Base-by-base conservation (phyloP, 2,329 filamentous ascomycete genomes). In the Phoma sp. region DNA sequence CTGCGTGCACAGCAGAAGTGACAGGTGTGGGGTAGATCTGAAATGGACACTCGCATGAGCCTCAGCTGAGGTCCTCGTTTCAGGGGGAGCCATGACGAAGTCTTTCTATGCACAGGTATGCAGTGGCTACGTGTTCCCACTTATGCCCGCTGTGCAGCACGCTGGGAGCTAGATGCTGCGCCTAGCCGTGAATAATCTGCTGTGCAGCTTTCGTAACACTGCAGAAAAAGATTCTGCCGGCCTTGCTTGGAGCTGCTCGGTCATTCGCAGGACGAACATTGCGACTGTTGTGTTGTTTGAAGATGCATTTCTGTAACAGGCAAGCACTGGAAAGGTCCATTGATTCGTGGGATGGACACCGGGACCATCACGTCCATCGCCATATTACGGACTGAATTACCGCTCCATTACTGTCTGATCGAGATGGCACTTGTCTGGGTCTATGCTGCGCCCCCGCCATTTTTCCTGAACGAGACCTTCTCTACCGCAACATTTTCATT, bases 391-490 rank as follows among this genome's bases (percentile, higher is more conserved):
- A 25, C 36, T 50, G 35, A 27, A 29, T 46, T 44, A 24, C 46
- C 37, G 46, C 32, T 44, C 15, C 13, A 33, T 43, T 33, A 52
- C 60, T 57, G 61, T 57, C 50, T 43, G 27, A 41, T 4, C 50
- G 45, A 62, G 60, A 48, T 33, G 48, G 33, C 9, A 10, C 45
- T 22, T n/a, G 32, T 53, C 40, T 43, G 24, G 29, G 32, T 57
- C 67, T 73, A 76, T 65, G 72, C 73, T 64, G 70, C 70, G 63
- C 71, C 71, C 50, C 73, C 73, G 57, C 74, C 71, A 47, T 81
- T 78, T 67, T 84, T 84, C 66, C 82, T 77, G 68, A 81, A 84
- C 40, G 79, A 82, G 33, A 84, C 81, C 67, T 84, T 84, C 69
- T 84, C 82, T 55, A 84, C 82, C 7, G 78, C 80, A 21, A 84